Evolutionary conservation across 2,329 filamentous ascomycete species (phyloP), one percentile per base, ranked within the genome.

Genomic region (Drechslera avenae): DNA sequence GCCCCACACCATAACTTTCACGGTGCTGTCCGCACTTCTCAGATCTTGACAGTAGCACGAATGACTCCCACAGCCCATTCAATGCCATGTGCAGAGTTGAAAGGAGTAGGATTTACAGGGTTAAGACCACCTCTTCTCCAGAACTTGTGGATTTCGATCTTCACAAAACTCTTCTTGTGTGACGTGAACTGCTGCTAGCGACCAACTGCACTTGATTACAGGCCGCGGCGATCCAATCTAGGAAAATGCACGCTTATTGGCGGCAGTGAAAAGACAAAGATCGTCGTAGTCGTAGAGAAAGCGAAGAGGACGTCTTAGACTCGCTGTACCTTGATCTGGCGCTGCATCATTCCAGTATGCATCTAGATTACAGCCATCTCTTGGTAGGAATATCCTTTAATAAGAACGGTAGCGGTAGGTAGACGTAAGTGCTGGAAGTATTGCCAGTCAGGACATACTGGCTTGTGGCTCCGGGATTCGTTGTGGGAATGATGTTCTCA

Each of bases 301-400:
- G 26, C 67, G 16, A 66, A 76, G 13, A 77, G 54, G 1, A 76
- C 74, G 30, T 76, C 75, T 17, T 70, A 73, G 39, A 78, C 66
- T 2, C 71, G 53, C 18, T 53, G 48, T 4, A 68, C 31, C n/a
- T 58, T 45, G 3, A 34, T 21, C 4, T 62, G 60, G 35, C 73
- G 70, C 1, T 51, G 49, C 3, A 41, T 39, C 18, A 71, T 49
- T 4, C 65, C 63, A n/a, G n/a, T n/a, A n/a, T n/a, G n/a, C 8
- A 71, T 56, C 45, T 69, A 62, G 5, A 41, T 56, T 10, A 57
- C 60, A 26, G 66, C 64, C 21, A 65, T 59, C 10, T 57, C 52
- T 8, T 50, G 45, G 18, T 64, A n/a, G 19, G 7, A 21, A 21
- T 21, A 4, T 21, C 19, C 4, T 21, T 21, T n/a, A n/a, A n/a